Base-by-base conservation (phyloP, 2,329 filamentous ascomycete species). In the Exophiala calicioides region DNA sequence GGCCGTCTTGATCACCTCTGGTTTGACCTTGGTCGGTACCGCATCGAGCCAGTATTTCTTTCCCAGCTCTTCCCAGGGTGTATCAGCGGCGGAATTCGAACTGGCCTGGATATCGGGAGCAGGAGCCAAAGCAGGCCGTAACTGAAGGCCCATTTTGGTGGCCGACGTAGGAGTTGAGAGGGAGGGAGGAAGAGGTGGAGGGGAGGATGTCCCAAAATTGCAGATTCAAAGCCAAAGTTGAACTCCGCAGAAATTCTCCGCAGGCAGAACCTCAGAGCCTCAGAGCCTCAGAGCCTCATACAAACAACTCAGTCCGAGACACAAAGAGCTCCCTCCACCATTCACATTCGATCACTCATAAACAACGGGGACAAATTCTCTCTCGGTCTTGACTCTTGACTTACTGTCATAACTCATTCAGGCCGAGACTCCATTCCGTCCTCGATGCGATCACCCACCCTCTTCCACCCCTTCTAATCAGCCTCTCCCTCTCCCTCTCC, bases 31-130 rank as follows among this genome's bases (percentile, higher is more conserved):
- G 20, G 50, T 38, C 10, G 50, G 53, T 33, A 40, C 44, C 20
- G 78, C 66, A 64, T 85, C 85, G 52, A 95, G 74, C 93, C 93
- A 98, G 69, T 91, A 79, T 67, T 87, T 83, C 62, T 84, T 81
- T 52, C 93, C 93, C 56, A 96, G 74, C 65, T 86, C 72, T 51
- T 80, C 78, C 69, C 80, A 79, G 53, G 74, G 60, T 53, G 62
- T 69, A 43, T 68, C 66, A 36, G 32, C 23, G 13, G 23, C 47
- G 19, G 43, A 36, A 19, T 45, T 13, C 24, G 34, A 21, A n/a
- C 35, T 27, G 36, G 68, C 67, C 57, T 65, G 60, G 51, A 64
- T 64, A 59, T 72, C 69, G 47, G 67, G 62, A 59, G 62, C 65
- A 49, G 68, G 79, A 60, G 85, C 82, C 70, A 89, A 88, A 56